Conservation (phyloP, 331 rosid species). For the Telfairia occidentalis region DNA sequence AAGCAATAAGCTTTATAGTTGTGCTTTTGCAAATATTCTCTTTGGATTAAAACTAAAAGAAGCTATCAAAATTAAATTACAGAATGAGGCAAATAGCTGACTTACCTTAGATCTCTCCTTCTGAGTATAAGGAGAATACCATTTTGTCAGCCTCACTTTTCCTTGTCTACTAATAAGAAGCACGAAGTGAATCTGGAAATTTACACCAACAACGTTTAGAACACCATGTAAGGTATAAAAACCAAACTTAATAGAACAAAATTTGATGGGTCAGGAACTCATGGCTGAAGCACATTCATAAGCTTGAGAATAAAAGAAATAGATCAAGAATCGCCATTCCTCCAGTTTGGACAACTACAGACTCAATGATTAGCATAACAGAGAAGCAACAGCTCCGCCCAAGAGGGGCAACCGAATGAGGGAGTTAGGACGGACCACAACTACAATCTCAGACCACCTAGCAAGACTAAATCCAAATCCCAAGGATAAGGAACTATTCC, state of each 20-base stretch:
- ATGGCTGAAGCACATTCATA: background rate
- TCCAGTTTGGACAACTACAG: background rate
- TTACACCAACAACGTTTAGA: background rate
- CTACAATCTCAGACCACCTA: background rate
- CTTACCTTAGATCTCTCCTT: constrained; percentile 84
- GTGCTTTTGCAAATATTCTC: background rate
- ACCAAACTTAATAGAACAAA: background rate
- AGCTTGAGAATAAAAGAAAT: background rate
- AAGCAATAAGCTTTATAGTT: background rate
- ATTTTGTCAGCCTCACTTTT: constrained; percentile 40
- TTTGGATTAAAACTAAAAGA: background rate
- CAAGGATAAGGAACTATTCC: background rate
- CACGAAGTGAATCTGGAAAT: constrained; percentile 38
- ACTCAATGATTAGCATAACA: background rate
- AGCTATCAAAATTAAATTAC: background rate
- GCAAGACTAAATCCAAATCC: background rate
- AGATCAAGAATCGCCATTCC: background rate
- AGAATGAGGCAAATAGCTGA: background rate
- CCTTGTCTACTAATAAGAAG: constrained; percentile 40
- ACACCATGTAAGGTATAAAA: background rate
- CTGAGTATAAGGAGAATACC: constrained; percentile 23
- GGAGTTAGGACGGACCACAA: background rate
- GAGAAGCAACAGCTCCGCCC: background rate
- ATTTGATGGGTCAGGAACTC: background rate
- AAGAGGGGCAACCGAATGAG: background rate